A percentile compares a stretch with the other conserved stretches of the same genome.
These are phyloP conservation scores for Mimosa pudica DNA, from an alignment of 306 rosid species.

Conservation along the genomic window DNA sequence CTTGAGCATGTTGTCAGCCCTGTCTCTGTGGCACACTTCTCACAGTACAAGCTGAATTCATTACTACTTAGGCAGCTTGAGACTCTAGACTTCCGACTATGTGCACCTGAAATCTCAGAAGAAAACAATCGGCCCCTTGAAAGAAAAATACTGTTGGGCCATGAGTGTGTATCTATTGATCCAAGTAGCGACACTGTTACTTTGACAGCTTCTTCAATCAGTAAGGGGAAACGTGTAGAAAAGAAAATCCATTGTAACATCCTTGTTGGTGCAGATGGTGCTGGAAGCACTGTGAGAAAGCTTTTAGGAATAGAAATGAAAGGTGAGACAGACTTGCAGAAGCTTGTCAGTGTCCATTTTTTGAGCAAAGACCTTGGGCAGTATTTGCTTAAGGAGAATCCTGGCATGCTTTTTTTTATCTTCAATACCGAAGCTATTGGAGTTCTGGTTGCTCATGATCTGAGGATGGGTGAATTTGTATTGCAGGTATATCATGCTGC, in stretches of 20 bases:
- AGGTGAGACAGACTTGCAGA: constrained; percentile 89
- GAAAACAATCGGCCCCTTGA: constrained; percentile 41
- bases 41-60: constrained; percentile 72
- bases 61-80: constrained; percentile 72
- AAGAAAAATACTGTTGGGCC: constrained; percentile 70
- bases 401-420: constrained; percentile 93
- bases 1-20: constrained; percentile 79
- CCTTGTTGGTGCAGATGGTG: constrained; percentile 84
- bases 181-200: constrained; percentile 51
- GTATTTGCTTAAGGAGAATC: constrained; percentile 80
- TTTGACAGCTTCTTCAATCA: constrained; percentile 56
- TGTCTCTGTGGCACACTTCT: constrained; percentile 88
- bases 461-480: constrained; percentile 90
- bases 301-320: constrained; percentile 77
- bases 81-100: constrained; percentile 57
- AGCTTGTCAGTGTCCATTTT: constrained; percentile 88
- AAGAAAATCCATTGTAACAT: constrained; percentile 63
- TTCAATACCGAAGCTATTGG: constrained; percentile 92
- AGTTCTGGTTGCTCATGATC: constrained; percentile 97
- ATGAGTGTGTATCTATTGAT: constrained; percentile 75
- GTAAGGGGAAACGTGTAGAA: constrained; percentile 57
- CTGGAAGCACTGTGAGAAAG: constrained; percentile 85
- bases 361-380: constrained; percentile 83
- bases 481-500: constrained; percentile 69
- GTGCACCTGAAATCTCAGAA: constrained; percentile 46